These are phyloP conservation scores for Sordariomycetes sp. DNA, from an alignment of 2,329 filamentous ascomycete species.

Conservation along the genomic window DNA sequence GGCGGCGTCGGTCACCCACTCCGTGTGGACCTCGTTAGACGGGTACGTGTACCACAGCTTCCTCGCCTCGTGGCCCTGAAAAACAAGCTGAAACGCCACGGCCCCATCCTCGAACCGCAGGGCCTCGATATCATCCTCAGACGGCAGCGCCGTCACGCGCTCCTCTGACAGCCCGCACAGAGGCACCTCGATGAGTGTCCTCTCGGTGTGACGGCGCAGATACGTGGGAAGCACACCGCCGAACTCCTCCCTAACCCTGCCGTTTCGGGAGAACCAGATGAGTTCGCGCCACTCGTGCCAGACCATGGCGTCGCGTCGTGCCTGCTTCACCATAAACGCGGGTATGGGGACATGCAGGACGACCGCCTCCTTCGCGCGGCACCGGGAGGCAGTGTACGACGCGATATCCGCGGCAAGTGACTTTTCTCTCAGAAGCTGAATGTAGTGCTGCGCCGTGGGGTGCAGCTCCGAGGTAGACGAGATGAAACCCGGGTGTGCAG, in stretches of 20 bases:
- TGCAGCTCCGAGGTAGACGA: background rate
- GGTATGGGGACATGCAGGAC: background rate
- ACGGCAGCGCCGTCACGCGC: background rate
- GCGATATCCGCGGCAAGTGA: background rate
- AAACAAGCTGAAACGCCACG: background rate
- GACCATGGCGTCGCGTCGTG: background rate
- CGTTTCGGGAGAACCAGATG: conserved; percentile 1
- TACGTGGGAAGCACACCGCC: background rate
- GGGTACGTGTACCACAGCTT: background rate
- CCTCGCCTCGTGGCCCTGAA: background rate
- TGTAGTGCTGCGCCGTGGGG: conserved; percentile 1
- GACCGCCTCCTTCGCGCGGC: conserved; percentile 2
- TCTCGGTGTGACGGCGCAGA: background rate
- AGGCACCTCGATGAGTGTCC: background rate
- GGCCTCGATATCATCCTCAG: background rate
- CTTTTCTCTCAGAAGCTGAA: conserved; percentile 1
- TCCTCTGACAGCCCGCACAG: conserved; percentile 4
- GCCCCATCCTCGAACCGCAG: background rate
- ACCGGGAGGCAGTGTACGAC: background rate
- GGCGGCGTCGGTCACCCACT: conserved; percentile 1
- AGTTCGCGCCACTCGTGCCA: conserved; percentile 1
- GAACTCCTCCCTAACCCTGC: background rate
- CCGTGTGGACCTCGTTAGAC: background rate
- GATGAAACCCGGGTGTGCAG: background rate
- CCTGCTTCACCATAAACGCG: background rate